Evolutionary conservation across 2,329 filamentous ascomycete genomes (phyloP).

Genomic region (Didymosphaeria variabile): DNA sequence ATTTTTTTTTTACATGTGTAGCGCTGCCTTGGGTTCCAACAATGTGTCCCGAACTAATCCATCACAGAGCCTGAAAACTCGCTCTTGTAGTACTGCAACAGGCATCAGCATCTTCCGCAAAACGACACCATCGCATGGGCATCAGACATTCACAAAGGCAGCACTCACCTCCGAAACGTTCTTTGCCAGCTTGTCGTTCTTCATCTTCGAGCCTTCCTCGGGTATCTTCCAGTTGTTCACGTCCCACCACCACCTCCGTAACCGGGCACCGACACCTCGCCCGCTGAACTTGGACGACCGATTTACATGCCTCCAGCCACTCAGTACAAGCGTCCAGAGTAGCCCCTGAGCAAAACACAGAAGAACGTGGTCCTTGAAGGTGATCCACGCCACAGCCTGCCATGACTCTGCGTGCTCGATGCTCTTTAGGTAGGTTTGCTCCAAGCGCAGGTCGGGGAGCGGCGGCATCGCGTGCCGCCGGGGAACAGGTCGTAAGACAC

Average conservation of each 20-base stretch:
- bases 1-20: too few relatives aligned
- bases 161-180: slow-evolving; percentile 48
- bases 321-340: slow-evolving; percentile 84
- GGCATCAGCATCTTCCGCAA: slow-evolving; percentile 22
- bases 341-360: slow-evolving; percentile 89
- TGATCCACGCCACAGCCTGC: slow-evolving; percentile 84
- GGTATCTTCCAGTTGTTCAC: slow-evolving; percentile 83
- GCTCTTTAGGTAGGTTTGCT: slow-evolving; percentile 96
- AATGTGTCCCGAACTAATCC: not conserved
- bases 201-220: slow-evolving; percentile 28
- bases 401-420: slow-evolving; percentile 81
- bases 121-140: slow-evolving; percentile 12
- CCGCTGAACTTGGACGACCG: slow-evolving; percentile 79
- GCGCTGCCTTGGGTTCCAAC: too few relatives aligned
- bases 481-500: slow-evolving; percentile 65
- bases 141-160: slow-evolving; percentile 43
- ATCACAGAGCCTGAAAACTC: slow-evolving; percentile 40
- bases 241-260: slow-evolving; percentile 92
- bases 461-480: slow-evolving; percentile 72
- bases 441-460: slow-evolving; percentile 85
- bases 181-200: slow-evolving; percentile 42
- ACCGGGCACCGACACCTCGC: slow-evolving; percentile 75
- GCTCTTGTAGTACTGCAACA: slow-evolving; percentile 36
- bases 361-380: slow-evolving; percentile 82
- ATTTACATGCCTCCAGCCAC: slow-evolving; percentile 93